phyloP scores from a whole-genome alignment of 2,329 filamentous ascomycete species.

The Pyrenochaeta sp. region DNA sequence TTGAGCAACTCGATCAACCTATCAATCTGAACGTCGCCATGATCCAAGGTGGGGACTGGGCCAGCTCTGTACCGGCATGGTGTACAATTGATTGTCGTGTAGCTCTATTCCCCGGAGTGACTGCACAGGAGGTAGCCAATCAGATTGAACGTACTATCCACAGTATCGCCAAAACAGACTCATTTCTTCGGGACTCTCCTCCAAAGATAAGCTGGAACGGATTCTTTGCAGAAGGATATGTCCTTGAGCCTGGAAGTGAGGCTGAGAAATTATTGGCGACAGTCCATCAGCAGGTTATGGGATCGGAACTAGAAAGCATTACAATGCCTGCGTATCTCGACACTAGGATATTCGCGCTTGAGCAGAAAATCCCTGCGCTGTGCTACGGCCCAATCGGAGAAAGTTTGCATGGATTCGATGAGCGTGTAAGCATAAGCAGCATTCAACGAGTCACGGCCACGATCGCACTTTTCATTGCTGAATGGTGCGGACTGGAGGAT shows the following conservation, averaged over 20 bases:
- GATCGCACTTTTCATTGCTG: slow-evolving; percentile 26
- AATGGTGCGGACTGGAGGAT: slow-evolving; percentile 28
- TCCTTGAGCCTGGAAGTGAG: slow-evolving; percentile 21
- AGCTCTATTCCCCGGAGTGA: slow-evolving; percentile 25
- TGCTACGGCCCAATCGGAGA: slow-evolving; percentile 26
- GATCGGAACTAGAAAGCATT: slow-evolving; percentile 14
- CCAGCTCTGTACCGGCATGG: slow-evolving; percentile 29
- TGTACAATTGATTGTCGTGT: slow-evolving; percentile 30
- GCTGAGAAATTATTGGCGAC: slow-evolving; percentile 20
- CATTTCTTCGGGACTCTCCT: slow-evolving; percentile 21
- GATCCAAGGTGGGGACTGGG: slow-evolving; percentile 31
- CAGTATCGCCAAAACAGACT: slow-evolving; percentile 11
- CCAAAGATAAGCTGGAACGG: slow-evolving; percentile 29
- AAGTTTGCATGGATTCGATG: slow-evolving; percentile 25
- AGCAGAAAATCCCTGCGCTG: slow-evolving; percentile 28
- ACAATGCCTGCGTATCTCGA: slow-evolving; percentile 26
- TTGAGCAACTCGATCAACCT: slow-evolving; percentile 19
- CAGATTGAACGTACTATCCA: slow-evolving; percentile 21
- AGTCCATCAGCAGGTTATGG: slow-evolving; percentile 22
- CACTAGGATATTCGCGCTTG: slow-evolving; percentile 24
- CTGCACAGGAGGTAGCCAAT: slow-evolving; percentile 20
- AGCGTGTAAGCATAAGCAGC: slow-evolving; percentile 25
- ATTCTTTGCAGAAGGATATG: slow-evolving; percentile 30
- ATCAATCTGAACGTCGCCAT: slow-evolving; percentile 29
- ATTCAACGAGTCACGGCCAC: slow-evolving; percentile 24